These are phyloP conservation scores for Penstemon barbatus DNA, from an alignment of 257 asterid species.

Conservation along the genomic window DNA sequence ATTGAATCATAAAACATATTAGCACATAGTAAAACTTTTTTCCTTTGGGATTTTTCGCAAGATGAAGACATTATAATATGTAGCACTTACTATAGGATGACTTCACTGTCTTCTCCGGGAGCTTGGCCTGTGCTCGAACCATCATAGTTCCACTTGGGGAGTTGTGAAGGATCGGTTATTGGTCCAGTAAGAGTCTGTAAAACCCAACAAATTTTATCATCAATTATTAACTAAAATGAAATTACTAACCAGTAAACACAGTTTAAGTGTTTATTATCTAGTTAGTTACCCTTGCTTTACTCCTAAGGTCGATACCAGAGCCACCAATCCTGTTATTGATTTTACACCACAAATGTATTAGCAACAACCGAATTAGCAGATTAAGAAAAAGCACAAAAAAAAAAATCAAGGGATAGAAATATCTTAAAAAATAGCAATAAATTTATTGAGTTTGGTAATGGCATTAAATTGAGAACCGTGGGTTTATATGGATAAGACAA, in stretches of 20 bases:
- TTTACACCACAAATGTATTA: not conserved
- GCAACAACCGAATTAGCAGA: not conserved
- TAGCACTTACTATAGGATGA: constrained; percentile 29
- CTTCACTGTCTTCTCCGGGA: constrained; percentile 38
- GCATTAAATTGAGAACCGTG: too few relatives aligned
- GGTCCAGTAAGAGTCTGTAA: constrained; percentile 29
- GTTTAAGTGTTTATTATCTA: not conserved
- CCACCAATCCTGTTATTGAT: constrained; percentile 31
- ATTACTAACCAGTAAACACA: not conserved
- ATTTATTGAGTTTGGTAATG: too few relatives aligned
- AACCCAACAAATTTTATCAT: constrained; percentile 1
- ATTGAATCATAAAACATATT: constrained; percentile 1
- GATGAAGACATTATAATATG: not conserved
- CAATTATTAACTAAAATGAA: not conserved
- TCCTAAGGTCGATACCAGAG: constrained; percentile 34
- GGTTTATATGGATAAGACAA: not conserved
- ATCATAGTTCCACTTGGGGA: constrained; percentile 38
- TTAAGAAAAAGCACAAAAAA: not conserved
- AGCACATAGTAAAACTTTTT: not conserved
- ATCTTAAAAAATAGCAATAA: too few relatives aligned
- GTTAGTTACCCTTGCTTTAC: constrained; percentile 33
- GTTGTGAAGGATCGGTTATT: constrained; percentile 20
- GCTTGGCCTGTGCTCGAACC: constrained; percentile 41
- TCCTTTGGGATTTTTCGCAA: not conserved
- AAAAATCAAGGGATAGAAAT: not conserved